Evolutionary conservation across 1,284 basidiomycete genomes (phyloP).

Genomic region (Leccinum proximum): DNA sequence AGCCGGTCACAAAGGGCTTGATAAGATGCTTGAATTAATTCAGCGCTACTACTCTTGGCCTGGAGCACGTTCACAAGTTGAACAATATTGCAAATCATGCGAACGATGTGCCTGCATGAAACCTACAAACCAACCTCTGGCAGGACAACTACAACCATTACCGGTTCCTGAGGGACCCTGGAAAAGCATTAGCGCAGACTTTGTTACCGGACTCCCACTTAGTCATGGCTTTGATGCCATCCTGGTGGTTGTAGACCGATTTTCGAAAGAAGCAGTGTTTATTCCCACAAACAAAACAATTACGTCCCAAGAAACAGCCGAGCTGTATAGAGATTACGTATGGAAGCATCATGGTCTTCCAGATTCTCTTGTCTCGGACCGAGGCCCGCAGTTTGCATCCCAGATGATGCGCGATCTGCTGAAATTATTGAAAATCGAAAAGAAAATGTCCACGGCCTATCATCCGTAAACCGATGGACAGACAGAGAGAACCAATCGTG

Average conservation of each 20-base stretch:
- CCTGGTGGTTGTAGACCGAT: neutral
- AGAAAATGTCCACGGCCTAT: neutral
- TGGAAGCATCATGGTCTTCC: neutral
- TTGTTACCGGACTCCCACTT: neutral
- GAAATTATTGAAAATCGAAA: neutral
- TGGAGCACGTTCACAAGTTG: neutral
- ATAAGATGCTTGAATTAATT: neutral
- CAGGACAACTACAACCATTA: neutral
- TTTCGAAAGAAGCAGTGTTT: neutral
- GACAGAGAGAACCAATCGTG: neutral
- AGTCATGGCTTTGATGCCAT: neutral
- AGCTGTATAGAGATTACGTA: neutral
- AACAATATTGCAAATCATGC: neutral
- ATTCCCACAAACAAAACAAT: neutral
- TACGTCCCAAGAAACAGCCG: neutral
- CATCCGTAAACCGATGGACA: neutral
- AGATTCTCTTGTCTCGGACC: neutral
- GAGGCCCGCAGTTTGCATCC: neutral
- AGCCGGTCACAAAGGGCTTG: neutral
- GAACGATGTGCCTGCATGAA: neutral
- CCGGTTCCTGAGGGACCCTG: neutral
- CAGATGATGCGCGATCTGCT: neutral
- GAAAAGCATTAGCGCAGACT: neutral
- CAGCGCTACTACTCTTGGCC: neutral
- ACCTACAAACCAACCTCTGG: neutral